Conservation (phyloP, 1,284 basidiomycete genomes). For the Trametes pubescens region DNA sequence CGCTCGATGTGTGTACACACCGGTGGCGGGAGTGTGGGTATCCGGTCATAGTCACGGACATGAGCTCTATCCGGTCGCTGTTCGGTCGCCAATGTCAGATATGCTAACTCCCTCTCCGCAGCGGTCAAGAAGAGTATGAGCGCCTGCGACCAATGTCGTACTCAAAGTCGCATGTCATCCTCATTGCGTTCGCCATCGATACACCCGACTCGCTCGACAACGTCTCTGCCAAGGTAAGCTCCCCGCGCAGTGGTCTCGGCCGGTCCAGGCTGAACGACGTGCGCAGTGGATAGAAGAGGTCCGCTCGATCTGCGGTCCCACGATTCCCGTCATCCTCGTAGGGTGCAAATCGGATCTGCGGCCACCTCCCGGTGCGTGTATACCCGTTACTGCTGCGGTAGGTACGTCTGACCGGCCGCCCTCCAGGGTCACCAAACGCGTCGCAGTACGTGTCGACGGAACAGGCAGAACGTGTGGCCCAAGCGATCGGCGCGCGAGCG, state of each 20-base stretch:
- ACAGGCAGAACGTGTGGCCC: constrained; percentile 81
- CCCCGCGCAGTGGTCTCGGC: too few relatives aligned
- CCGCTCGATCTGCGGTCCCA: constrained; percentile 87
- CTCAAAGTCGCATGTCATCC: constrained; percentile 97
- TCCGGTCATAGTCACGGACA: too few relatives aligned
- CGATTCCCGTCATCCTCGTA: constrained; percentile 84
- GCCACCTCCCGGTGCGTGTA: constrained; percentile 42
- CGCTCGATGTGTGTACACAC: background rate
- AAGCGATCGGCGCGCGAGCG: constrained; percentile 84
- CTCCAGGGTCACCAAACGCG: constrained; percentile 29
- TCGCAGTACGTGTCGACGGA: constrained; percentile 70
- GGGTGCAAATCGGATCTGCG: constrained; percentile 90
- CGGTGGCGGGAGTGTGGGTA: background rate
- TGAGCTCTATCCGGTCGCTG: too few relatives aligned
- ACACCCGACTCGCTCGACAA: constrained; percentile 97
- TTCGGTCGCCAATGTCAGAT: constrained; percentile 7
- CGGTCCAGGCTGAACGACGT: background rate
- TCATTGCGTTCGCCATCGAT: constrained; percentile 97
- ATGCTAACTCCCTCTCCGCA: constrained; percentile 22
- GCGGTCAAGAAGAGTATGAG: constrained; percentile 43
- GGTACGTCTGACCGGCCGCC: background rate
- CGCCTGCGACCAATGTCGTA: constrained; percentile 95
- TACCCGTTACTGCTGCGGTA: background rate
- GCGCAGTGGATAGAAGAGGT: constrained; percentile 97
- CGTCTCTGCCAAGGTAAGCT: constrained; percentile 85